These are phyloP conservation scores for Rhizopus arrhizus DNA, from an alignment of 371 early-diverging fungal species.

Conservation along the genomic window DNA sequence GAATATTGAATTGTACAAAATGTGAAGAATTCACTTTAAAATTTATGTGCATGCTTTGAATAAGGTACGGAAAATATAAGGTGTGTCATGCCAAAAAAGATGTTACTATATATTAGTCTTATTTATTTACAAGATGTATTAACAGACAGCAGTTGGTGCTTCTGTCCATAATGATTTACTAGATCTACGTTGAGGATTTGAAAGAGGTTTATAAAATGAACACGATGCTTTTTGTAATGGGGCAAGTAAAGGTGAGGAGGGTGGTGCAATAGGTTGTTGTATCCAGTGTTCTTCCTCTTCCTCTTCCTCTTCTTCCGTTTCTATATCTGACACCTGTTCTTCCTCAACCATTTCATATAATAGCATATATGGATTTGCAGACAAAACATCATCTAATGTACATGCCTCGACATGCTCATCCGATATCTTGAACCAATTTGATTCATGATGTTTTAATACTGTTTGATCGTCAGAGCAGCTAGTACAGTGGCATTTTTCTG, in stretches of 20 bases:
- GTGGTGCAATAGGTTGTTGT: neutral
- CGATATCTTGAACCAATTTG: slow-evolving; percentile 67
- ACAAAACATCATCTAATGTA: slow-evolving; percentile 59
- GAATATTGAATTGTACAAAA: too few relatives aligned
- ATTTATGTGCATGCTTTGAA: too few relatives aligned
- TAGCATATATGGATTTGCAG: slow-evolving; percentile 81
- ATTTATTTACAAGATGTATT: neutral
- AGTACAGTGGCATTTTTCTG: slow-evolving; percentile 33
- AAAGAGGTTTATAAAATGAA: neutral
- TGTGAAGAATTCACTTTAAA: too few relatives aligned
- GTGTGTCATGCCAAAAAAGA: too few relatives aligned
- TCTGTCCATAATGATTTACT: slow-evolving; percentile 1
- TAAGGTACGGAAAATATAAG: neutral
- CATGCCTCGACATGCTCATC: slow-evolving; percentile 77
- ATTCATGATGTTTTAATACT: slow-evolving; percentile 12
- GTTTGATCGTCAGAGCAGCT: slow-evolving; percentile 12
- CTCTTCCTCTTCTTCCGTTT: neutral
- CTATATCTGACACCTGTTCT: neutral
- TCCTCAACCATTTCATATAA: slow-evolving; percentile 66
- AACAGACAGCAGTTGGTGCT: neutral
- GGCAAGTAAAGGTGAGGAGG: neutral
- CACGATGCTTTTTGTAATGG: neutral
- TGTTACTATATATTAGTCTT: neutral
- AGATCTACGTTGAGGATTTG: neutral
- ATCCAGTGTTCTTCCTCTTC: neutral